Percentiles rank a stretch among this genome's conserved stretches.
Evolutionary conservation across 2,329 filamentous ascomycete genomes (phyloP).

Genomic region (Parastagonospora avenae): DNA sequence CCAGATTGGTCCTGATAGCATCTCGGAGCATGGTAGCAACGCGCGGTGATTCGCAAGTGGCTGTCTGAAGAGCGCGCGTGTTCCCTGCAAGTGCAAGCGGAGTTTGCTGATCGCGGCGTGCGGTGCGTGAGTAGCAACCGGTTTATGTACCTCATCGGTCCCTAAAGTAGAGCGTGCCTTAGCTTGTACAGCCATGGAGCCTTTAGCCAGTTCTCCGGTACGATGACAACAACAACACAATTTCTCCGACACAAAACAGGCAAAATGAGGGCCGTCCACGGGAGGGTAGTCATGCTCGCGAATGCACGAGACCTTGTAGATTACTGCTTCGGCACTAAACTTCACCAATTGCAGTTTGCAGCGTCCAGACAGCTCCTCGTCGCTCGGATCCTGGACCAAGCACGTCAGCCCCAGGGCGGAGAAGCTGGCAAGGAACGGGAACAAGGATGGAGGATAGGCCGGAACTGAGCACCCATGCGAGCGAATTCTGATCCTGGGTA

Average conservation of each 20-base stretch:
- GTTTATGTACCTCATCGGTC: conserved; percentile 25
- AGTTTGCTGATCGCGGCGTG: conserved; percentile 43
- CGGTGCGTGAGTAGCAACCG: conserved; percentile 32
- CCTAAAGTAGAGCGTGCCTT: conserved; percentile 30
- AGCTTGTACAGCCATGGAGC: conserved; percentile 26
- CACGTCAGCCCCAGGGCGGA: conserved; percentile 37
- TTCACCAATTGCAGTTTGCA: conserved; percentile 25
- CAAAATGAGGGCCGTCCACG: conserved; percentile 4
- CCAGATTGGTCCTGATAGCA: conserved; percentile 20
- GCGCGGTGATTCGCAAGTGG: conserved; percentile 37
- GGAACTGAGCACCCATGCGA: conserved; percentile 21
- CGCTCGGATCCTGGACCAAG: conserved; percentile 27
- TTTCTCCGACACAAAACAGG: conserved; percentile 10
- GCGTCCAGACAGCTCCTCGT: conserved; percentile 9
- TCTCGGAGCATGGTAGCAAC: conserved; percentile 24
- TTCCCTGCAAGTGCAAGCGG: conserved; percentile 39
- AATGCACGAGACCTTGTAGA: conserved; percentile 17
- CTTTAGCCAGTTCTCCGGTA: conserved; percentile 19
- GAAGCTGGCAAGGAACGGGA: conserved; percentile 16
- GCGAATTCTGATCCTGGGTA: conserved; percentile 17
- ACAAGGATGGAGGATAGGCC: conserved; percentile 29
- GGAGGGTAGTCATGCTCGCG: not conserved
- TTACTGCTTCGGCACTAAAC: conserved; percentile 16
- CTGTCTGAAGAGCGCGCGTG: conserved; percentile 29
- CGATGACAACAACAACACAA: conserved; percentile 11